A percentile compares a stretch with the other conserved stretches of the same genome.
These are phyloP conservation scores for Calonectria multiphialidica DNA, from an alignment of 2,329 filamentous ascomycete genomes.

Conservation along the genomic window DNA sequence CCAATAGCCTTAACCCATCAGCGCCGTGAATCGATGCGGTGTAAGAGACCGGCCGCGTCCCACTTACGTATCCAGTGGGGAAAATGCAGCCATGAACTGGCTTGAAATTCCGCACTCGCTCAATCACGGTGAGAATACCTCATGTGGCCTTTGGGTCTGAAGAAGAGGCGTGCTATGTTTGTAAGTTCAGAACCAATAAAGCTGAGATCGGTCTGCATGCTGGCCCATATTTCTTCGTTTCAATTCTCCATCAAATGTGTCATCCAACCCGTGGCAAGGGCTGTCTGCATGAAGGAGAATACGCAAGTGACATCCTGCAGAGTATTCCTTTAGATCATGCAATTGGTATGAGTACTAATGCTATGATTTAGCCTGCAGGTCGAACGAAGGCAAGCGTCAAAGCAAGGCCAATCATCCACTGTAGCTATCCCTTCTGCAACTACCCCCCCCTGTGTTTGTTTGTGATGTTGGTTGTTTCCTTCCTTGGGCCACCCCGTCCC, in stretches of 20 bases:
- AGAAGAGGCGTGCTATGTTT: not conserved
- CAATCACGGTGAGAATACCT: not conserved
- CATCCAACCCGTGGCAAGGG: not conserved
- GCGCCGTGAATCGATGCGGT: not conserved
- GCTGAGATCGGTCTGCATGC: not conserved
- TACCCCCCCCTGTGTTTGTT: not conserved
- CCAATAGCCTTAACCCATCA: not conserved
- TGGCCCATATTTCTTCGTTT: not conserved
- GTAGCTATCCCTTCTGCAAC: not conserved
- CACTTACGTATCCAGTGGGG: not conserved
- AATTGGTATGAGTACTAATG: not conserved
- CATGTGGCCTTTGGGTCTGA: not conserved
- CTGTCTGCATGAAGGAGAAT: not conserved
- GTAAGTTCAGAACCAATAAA: not conserved
- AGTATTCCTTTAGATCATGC: not conserved
- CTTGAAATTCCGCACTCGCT: not conserved
- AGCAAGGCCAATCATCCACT: not conserved
- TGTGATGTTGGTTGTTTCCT: not conserved
- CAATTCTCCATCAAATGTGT: constrained; percentile 1
- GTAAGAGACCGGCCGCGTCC: not conserved
- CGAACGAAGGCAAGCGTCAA: not conserved
- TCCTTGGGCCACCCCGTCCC: not conserved
- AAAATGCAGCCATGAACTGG: not conserved
- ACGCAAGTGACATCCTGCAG: not conserved
- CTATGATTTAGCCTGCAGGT: not conserved